Evolutionary conservation across 106 monocot species (phyloP), one percentile per base, ranked within the genome.

Genomic region (Posidonia australis): DNA sequence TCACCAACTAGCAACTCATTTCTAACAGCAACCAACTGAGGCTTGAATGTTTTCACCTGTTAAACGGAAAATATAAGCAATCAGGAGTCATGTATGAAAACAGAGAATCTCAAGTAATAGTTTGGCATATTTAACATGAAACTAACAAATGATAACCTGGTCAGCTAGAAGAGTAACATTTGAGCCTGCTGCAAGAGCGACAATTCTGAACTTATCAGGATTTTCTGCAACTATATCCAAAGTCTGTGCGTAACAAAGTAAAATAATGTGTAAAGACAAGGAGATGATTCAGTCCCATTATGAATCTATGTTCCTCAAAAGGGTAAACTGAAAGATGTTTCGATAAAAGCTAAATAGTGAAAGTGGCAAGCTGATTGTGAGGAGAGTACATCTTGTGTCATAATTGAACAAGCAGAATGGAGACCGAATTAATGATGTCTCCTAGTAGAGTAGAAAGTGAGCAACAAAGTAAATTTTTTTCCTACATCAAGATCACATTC

Each of bases 91-190:
- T 64, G 54, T 10, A 60, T 12, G 27, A 58, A 43, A 36, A 36
- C 2, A 36, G 36, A 36, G 7, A 36, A 36, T 4, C 7, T 36
- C 36, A 4, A 7, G 7, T 4, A 36, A 4, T 36, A 4, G 2
- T 36, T 36, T 36, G 36, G 7, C 7, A 36, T 36, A 36, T 36
- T 36, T 36, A 36, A 36, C 36, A 36, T 36, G 36, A 36, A 36
- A 36, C 7, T 36, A 36, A 36, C 36, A 36, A 36, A 36, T 36
- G 36, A 36, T 29, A 63, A 90, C 94, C 82, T 96, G 94, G 72
- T 96, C 84, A 30, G 94, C 94, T 69, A 96, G 77, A 70, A 96
- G 90, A 47, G 86, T 78, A 51, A 96, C 84, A 80, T 96, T 96
- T 43, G 90, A 90, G 44, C 94, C 94, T 30, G 94, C 94, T 36